Percentiles rank a stretch among this genome's conserved stretches.
These are phyloP conservation scores for Colletotrichum tropicale DNA, from an alignment of 2,329 filamentous ascomycete species.

Conservation along the genomic window DNA sequence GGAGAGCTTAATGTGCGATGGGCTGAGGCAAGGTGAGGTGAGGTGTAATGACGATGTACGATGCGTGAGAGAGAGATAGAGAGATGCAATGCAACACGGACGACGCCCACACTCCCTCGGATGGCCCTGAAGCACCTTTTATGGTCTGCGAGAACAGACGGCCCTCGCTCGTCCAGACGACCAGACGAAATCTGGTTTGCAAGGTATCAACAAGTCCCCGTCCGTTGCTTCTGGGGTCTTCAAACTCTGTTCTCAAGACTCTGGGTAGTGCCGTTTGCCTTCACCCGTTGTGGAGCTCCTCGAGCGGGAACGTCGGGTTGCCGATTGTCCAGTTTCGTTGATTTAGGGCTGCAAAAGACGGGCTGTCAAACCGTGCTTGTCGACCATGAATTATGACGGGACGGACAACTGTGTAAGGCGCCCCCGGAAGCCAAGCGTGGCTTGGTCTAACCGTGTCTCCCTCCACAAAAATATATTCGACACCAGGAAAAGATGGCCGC, in stretches of 20 bases:
- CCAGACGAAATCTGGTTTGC: not conserved
- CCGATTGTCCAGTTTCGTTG: not conserved
- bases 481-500: not conserved
- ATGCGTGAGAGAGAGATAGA: not conserved
- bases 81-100: not conserved
- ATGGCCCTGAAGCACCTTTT: not conserved
- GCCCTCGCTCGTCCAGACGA: not conserved
- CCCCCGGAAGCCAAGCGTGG: not conserved
- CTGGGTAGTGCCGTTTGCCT: conserved; percentile 5
- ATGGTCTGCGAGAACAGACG: conserved; percentile 6
- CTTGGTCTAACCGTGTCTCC: not conserved
- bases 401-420: not conserved
- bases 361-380: not conserved
- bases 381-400: conserved; percentile 4
- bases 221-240: not conserved
- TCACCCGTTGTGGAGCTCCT: not conserved
- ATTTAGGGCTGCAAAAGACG: not conserved
- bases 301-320: conserved; percentile 9
- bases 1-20: not conserved
- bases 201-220: not conserved
- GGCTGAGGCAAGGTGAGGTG: not conserved
- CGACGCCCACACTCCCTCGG: not conserved
- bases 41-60: not conserved
- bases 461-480: not conserved
- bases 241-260: not conserved